phyloP scores from a whole-genome alignment of 2,329 filamentous ascomycete species.

The Dendrostoma leiphaemia region DNA sequence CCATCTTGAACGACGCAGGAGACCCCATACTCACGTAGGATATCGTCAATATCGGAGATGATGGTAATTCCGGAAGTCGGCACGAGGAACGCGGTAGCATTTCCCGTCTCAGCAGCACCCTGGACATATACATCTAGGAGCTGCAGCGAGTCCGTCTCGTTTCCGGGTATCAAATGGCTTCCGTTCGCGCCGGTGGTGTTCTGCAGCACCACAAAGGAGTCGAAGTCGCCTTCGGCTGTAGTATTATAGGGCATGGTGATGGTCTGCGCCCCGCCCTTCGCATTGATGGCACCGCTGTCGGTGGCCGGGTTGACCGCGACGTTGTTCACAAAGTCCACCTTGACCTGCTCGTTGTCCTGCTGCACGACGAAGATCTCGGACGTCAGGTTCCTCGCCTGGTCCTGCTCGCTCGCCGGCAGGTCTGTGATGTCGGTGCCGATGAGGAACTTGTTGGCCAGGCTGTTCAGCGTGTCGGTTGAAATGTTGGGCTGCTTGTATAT shows the following conservation, averaged over 20 bases:
- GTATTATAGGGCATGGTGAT: constrained; percentile 65
- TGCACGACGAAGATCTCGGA: constrained; percentile 73
- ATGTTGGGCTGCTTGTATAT: constrained; percentile 78
- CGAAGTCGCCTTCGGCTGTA: constrained; percentile 68
- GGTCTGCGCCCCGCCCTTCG: constrained; percentile 60
- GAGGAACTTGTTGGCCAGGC: constrained; percentile 69
- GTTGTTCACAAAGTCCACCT: constrained; percentile 54
- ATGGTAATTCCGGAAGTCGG: constrained; percentile 69
- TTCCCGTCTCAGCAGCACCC: constrained; percentile 60
- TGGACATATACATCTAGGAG: constrained; percentile 66
- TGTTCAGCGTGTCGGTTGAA: constrained; percentile 60
- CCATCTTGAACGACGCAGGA: background rate
- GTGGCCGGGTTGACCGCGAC: constrained; percentile 49
- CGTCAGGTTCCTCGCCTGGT: constrained; percentile 71
- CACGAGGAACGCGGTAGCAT: constrained; percentile 74
- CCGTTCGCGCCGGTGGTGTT: constrained; percentile 51
- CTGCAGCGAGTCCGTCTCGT: constrained; percentile 63
- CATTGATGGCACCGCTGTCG: constrained; percentile 50
- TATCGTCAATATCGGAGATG: constrained; percentile 77
- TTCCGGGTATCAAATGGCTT: constrained; percentile 57
- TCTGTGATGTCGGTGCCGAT: constrained; percentile 61
- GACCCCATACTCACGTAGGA: constrained; percentile 52
- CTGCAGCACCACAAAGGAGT: constrained; percentile 64
- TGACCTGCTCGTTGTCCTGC: constrained; percentile 62
- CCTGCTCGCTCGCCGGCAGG: constrained; percentile 57